These are phyloP conservation scores for Ogataea angusta DNA, from an alignment of 805 yeast genomes.

Conservation along the genomic window DNA sequence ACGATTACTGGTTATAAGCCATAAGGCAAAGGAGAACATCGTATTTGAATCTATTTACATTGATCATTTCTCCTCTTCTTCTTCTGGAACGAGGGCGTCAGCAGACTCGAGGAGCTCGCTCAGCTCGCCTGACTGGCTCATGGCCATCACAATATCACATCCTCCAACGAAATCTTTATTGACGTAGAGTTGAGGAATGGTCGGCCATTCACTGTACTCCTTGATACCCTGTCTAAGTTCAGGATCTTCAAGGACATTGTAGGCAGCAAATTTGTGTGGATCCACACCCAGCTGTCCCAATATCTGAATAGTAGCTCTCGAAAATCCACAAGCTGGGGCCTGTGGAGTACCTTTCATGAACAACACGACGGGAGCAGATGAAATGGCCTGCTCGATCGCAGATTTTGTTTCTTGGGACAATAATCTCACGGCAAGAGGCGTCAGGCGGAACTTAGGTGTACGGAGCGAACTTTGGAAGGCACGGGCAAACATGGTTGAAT, in stretches of 20 bases:
- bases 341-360: conserved; percentile 99
- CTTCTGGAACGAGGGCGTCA: conserved; percentile 77
- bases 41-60: conserved; percentile 5
- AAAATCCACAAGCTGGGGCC: conserved; percentile 96
- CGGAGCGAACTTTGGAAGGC: neutral
- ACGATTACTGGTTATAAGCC: conserved; percentile 10
- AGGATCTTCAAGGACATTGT: conserved; percentile 90
- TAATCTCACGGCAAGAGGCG: conserved; percentile 28
- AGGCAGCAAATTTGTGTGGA: conserved; percentile 94
- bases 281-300: conserved; percentile 97
- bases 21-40: conserved; percentile 27
- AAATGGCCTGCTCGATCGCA: conserved; percentile 84
- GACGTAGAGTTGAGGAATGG: conserved; percentile 94
- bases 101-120: conserved; percentile 78
- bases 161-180: conserved; percentile 94
- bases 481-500: conserved; percentile 5
- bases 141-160: conserved; percentile 87
- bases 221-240: conserved; percentile 94
- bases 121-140: conserved; percentile 91
- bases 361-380: conserved; percentile 88
- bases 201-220: conserved; percentile 97
- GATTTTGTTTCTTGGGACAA: conserved; percentile 73
- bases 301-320: conserved; percentile 89
- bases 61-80: conserved; percentile 38
- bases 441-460: conserved; percentile 2